Evolutionary conservation across 1,284 basidiomycete species (phyloP).

Genomic region (Microbotryomycetes sp.): DNA sequence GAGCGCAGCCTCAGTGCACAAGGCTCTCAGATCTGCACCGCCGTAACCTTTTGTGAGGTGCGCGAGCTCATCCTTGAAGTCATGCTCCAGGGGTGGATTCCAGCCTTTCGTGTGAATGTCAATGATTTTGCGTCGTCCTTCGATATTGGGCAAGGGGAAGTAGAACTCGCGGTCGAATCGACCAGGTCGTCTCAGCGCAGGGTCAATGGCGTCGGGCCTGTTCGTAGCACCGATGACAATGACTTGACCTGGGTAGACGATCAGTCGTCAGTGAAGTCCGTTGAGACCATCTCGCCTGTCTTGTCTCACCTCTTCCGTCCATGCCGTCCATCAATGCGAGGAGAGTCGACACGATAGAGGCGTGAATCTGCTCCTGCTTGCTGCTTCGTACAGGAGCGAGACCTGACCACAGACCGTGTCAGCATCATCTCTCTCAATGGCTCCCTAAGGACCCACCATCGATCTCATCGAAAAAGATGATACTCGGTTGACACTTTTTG

Average conservation of each 20-base stretch:
- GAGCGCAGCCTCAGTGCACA: conserved; percentile 92
- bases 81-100: conserved; percentile 69
- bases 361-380: conserved; percentile 99
- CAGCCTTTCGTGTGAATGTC: conserved; percentile 86
- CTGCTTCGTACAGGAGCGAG: conserved; percentile 94
- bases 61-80: conserved; percentile 64
- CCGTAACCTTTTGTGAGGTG: conserved; percentile 95
- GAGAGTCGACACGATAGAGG: conserved; percentile 91
- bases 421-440: not conserved
- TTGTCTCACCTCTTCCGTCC: conserved; percentile 70
- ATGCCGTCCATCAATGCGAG: conserved; percentile 99
- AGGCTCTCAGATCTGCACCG: conserved; percentile 87
- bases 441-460: conserved; percentile 56
- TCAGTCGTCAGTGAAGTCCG: not conserved
- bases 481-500: conserved; percentile 82
- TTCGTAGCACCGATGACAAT: conserved; percentile 99
- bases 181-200: conserved; percentile 87
- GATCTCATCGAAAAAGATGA: conserved; percentile 98
- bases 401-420: conserved; percentile 37
- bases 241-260: conserved; percentile 57
- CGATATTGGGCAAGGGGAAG: conserved; percentile 80
- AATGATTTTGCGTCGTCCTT: conserved; percentile 82
- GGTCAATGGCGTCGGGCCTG: conserved; percentile 92
- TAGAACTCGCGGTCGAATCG: conserved; percentile 98
- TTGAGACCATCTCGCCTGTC: too few species aligned